Evolutionary conservation across 176 grass and related monocot species (phyloP).

Genomic region (Musa beccarii): DNA sequence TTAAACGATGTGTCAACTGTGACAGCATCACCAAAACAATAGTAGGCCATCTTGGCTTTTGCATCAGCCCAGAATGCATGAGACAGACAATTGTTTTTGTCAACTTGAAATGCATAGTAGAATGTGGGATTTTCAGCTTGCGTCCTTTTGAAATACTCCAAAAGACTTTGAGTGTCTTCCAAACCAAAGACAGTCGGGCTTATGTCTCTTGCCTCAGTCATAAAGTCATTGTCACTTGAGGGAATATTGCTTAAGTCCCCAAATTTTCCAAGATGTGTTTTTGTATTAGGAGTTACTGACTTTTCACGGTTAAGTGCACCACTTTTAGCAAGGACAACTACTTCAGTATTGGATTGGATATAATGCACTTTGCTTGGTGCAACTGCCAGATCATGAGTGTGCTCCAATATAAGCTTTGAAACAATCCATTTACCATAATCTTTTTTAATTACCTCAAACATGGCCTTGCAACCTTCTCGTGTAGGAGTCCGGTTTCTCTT

Average conservation of each 20-base stretch:
- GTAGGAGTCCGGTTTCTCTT: conserved; percentile 43
- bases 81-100: conserved; percentile 55
- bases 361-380: conserved; percentile 60
- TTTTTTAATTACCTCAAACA: conserved; percentile 60
- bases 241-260: conserved; percentile 16
- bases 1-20: conserved; percentile 48
- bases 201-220: conserved; percentile 13
- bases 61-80: conserved; percentile 57
- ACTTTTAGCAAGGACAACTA: conserved; percentile 63
- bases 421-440: conserved; percentile 58
- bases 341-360: conserved; percentile 57
- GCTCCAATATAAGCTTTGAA: conserved; percentile 56
- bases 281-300: conserved; percentile 19
- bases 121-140: conserved; percentile 51
- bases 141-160: conserved; percentile 57
- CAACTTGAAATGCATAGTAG: conserved; percentile 55
- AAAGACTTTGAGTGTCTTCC: conserved; percentile 51
- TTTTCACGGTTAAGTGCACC: conserved; percentile 30
- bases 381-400: conserved; percentile 53
- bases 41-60: conserved; percentile 46
- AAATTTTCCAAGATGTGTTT: conserved; percentile 19
- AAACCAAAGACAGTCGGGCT: conserved; percentile 2
- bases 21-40: conserved; percentile 60
- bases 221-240: conserved; percentile 24
- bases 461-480: conserved; percentile 59